Evolutionary conservation across 345 rosid genomes (phyloP), one percentile per base, ranked within the genome.

Genomic region (Lepidium aucheri): DNA sequence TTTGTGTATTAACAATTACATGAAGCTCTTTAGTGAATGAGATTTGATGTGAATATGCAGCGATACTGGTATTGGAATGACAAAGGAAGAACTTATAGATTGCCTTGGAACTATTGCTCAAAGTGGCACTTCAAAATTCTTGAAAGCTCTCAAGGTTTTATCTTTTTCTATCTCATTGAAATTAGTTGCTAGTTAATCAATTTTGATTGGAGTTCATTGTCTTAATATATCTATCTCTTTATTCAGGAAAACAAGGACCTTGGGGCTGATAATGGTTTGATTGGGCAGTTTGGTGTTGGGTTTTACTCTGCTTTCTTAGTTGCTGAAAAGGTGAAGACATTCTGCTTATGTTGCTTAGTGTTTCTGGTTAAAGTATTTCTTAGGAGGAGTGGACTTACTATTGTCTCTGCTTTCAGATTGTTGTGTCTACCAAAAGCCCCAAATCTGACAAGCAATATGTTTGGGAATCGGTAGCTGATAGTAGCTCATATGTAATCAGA

Each of bases 91-190:
- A 72, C 95, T 94, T 24, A 72, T 94, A 60, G 99, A 90, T 60
- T 94, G 99, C 65, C 97, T 94, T 73, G 99, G 99, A 68, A 94
- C 99, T n/a, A 94, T 94, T 79, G 99, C 99, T 69, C 99, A 94
- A 76, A 90, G 96, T 77, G 99, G 99, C 18, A 90, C 99, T 74
- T 90, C 99, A 13, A 94, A 84, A 65, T 94, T 94, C 76, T 79
- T 94, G 45, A 83, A 90, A 83, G 97, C 97, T 72, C 78, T 90
- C 2, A 90, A 94, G 97, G 99, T 90, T 49, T 45, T 43, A 56
- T 14, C 22, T 7, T 38, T 59, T 18, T n/a, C 54, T 38, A 26
- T 10, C 52, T 49, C 33, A 43, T 8, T 58, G 34, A 35, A 10
- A 18, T 32, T 9, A 3, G n/a, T 22, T 24, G 50, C 15, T 16